Conservation (phyloP, 345 rosid genomes). For the Melaleuca quinquenervia region DNA sequence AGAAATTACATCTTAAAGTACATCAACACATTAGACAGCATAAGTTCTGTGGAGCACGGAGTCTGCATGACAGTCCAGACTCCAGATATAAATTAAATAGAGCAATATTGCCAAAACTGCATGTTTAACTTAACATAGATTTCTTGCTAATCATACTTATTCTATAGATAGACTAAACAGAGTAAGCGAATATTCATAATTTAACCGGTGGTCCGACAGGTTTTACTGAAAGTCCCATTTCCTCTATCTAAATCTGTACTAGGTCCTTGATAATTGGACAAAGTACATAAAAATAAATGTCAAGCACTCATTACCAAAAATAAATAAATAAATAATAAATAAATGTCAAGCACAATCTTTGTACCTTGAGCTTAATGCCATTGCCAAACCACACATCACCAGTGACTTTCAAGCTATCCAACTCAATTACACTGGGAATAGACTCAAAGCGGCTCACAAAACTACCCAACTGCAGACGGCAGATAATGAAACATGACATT, state of each 20-base stretch:
- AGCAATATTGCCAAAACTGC: not conserved
- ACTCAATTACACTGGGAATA: conserved; percentile 41
- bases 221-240: not conserved
- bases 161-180: not conserved
- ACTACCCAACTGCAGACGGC: conserved; percentile 23
- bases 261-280: not conserved
- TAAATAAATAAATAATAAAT: no score
- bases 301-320: no score
- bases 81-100: not conserved
- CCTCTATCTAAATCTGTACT: not conserved
- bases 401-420: conserved; percentile 43
- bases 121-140: not conserved
- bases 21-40: not conserved
- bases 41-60: not conserved
- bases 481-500: not conserved
- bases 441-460: conserved; percentile 38
- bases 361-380: conserved; percentile 45
- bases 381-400: conserved; percentile 71
- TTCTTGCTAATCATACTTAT: not conserved
- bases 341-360: not conserved
- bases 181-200: not conserved
- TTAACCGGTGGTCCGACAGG: not conserved
- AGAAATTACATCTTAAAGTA: not conserved
- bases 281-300: not conserved
- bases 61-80: not conserved